phyloP scores from a whole-genome alignment of 352 stramenopile genomes.

The Peronospora belbahrii region DNA sequence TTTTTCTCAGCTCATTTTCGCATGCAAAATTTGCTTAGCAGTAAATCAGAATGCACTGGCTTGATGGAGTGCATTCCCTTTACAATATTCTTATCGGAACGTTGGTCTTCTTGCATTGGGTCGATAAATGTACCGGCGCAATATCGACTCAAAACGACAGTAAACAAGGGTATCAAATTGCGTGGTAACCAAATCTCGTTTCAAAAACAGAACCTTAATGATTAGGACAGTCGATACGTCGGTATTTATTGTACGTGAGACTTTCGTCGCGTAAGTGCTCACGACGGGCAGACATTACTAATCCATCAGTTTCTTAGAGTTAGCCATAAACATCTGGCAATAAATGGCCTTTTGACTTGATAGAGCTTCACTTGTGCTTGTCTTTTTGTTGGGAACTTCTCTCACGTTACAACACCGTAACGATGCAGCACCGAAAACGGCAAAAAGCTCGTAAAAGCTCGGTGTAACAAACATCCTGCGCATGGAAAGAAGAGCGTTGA shows the following conservation, averaged over 20 bases:
- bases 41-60: too few relatives aligned
- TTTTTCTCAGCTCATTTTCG: too few relatives aligned
- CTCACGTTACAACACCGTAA: background rate
- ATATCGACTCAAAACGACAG: too few relatives aligned
- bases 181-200: slow-evolving; percentile 20
- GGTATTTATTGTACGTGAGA: slow-evolving; percentile 3
- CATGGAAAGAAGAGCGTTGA: slow-evolving; percentile 1
- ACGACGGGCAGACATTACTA: background rate
- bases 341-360: background rate
- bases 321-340: background rate
- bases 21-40: too few relatives aligned
- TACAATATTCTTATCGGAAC: too few relatives aligned
- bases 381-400: background rate
- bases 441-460: background rate
- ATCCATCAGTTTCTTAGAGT: background rate
- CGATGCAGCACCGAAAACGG: slow-evolving; percentile 3
- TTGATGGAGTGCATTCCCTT: too few relatives aligned
- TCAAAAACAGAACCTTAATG: background rate
- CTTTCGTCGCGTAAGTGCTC: background rate
- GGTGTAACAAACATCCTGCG: slow-evolving; percentile 7
- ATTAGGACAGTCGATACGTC: slow-evolving; percentile 2
- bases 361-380: background rate
- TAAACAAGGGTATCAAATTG: slow-evolving; percentile 11
- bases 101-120: too few relatives aligned
- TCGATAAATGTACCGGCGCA: slow-evolving; percentile 11